phyloP scores from a whole-genome alignment of 805 yeast genomes.

The Pichia scutulata region DNA sequence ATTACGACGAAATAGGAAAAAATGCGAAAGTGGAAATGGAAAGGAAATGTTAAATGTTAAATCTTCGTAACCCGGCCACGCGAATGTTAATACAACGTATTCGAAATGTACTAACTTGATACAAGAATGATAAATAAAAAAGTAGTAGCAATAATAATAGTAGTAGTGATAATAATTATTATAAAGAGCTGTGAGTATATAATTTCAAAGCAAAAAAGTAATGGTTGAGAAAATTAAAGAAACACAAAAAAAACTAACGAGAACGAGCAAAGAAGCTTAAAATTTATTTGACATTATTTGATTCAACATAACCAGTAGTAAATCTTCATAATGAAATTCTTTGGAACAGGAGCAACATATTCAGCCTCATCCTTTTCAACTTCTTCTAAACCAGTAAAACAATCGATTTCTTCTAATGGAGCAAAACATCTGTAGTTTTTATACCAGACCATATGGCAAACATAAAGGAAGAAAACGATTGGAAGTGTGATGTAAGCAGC shows the following conservation, averaged over 20 bases:
- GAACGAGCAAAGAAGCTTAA: background rate
- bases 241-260: background rate
- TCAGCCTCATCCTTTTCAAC: conserved; percentile 46
- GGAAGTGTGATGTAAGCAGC: conserved; percentile 70
- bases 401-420: conserved; percentile 53
- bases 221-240: background rate
- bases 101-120: too few relatives aligned
- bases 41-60: too few relatives aligned
- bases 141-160: too few relatives aligned
- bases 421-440: conserved; percentile 38
- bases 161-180: too few relatives aligned
- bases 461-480: conserved; percentile 42
- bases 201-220: too few relatives aligned
- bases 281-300: too few relatives aligned
- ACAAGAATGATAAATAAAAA: too few relatives aligned
- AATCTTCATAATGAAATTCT: conserved; percentile 34
- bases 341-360: conserved; percentile 32
- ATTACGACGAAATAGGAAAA: background rate
- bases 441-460: conserved; percentile 49
- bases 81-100: too few relatives aligned
- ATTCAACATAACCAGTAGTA: conserved; percentile 36
- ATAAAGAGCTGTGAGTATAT: too few relatives aligned
- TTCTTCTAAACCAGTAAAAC: conserved; percentile 50
- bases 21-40: background rate
- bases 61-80: too few relatives aligned